phyloP scores from a whole-genome alignment of 208 protist genomes.

The Phytomonas serpens region DNA sequence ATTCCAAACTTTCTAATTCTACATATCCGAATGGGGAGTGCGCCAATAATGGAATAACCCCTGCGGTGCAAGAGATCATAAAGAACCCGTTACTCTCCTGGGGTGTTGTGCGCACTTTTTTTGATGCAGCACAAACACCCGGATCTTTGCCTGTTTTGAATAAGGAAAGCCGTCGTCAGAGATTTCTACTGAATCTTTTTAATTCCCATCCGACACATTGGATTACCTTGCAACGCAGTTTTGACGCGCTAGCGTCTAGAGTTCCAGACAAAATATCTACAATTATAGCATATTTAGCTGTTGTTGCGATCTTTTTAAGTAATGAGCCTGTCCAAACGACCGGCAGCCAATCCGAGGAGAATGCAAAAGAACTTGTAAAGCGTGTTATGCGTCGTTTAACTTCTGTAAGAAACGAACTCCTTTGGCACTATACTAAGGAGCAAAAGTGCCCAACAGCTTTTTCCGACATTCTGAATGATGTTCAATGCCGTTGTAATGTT shows the following conservation, averaged over 20 bases:
- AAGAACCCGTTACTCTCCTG: background rate
- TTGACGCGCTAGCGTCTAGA: background rate
- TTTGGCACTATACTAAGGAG: background rate
- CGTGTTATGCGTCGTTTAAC: constrained; percentile 3
- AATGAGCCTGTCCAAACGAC: constrained; percentile 1
- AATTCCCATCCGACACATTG: background rate
- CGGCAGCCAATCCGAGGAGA: background rate
- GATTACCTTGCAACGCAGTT: background rate
- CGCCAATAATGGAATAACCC: background rate
- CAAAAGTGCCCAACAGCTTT: background rate
- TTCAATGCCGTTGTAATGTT: background rate
- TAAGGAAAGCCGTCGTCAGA: background rate
- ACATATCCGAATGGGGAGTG: background rate
- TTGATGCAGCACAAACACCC: background rate
- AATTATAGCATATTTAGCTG: constrained; percentile 3
- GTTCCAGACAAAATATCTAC: background rate
- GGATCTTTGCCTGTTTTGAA: background rate
- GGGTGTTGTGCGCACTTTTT: background rate
- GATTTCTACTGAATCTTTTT: background rate
- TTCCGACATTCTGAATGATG: background rate
- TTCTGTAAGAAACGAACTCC: constrained; percentile 4
- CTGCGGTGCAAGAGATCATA: background rate
- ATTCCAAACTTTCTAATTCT: background rate
- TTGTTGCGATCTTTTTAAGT: constrained; percentile 1
- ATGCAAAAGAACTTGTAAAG: background rate